These are phyloP conservation scores for Oryza punctata DNA, from an alignment of 176 grass and related monocot species.

Conservation along the genomic window DNA sequence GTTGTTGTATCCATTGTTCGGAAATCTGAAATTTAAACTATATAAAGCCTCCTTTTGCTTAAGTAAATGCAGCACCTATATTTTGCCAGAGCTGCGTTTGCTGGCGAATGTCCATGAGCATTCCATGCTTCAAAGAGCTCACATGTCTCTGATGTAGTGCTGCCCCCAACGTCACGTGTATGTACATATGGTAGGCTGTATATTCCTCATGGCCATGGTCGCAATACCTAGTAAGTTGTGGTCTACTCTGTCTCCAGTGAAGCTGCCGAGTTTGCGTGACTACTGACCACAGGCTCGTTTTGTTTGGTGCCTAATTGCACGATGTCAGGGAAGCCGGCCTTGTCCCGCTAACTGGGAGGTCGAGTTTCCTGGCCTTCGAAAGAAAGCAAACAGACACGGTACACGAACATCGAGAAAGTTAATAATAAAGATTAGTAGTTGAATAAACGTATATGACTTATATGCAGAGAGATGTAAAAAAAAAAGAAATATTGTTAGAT, in stretches of 20 bases:
- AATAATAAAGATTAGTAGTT: no score
- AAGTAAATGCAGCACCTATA: slow-evolving; percentile 14
- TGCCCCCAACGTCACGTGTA: slow-evolving; percentile 2
- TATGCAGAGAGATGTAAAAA: no score
- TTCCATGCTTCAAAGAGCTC: background rate
- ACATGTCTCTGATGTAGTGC: background rate
- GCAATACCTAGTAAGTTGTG: background rate
- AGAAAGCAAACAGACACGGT: background rate
- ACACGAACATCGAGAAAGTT: no score
- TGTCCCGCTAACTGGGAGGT: no score
- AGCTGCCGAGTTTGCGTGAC: background rate
- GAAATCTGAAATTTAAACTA: slow-evolving; percentile 54
- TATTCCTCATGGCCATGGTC: background rate
- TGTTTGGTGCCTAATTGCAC: no score
- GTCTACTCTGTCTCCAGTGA: background rate
- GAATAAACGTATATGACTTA: no score
- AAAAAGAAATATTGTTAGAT: no score
- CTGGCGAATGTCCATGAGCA: slow-evolving; percentile 1
- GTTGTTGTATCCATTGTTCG: slow-evolving; percentile 82
- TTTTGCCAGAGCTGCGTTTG: slow-evolving; percentile 18
- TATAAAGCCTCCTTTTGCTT: background rate
- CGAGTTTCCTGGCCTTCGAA: background rate
- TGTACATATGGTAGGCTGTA: slow-evolving; percentile 1
- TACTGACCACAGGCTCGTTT: background rate
- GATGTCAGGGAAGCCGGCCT: no score